Conservation (phyloP, 2,329 filamentous ascomycete genomes). For the Mycosphaerella arachidis region DNA sequence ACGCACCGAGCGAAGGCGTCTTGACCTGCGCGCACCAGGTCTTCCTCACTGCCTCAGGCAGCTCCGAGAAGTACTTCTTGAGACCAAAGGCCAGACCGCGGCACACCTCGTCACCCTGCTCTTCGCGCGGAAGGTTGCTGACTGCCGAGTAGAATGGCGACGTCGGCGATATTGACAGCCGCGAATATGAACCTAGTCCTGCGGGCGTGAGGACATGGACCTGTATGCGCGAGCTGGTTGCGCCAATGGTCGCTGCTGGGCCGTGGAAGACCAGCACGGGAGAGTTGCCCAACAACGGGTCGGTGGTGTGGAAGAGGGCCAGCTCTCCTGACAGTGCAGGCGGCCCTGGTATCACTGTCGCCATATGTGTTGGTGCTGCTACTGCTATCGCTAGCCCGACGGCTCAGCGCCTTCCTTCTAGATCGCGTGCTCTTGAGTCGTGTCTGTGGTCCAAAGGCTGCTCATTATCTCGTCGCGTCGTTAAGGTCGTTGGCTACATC, state of each 20-base stretch:
- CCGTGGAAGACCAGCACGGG: conserved; percentile 89
- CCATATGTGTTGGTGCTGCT: conserved; percentile 55
- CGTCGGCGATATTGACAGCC: conserved; percentile 87
- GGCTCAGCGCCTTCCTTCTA: background rate
- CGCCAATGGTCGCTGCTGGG: conserved; percentile 67
- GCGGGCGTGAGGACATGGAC: conserved; percentile 86
- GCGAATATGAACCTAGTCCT: conserved; percentile 82
- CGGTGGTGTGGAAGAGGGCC: conserved; percentile 82
- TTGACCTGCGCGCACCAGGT: conserved; percentile 57
- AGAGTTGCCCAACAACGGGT: conserved; percentile 74
- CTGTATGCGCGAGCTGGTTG: conserved; percentile 91
- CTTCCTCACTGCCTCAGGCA: conserved; percentile 71
- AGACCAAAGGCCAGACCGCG: conserved; percentile 87
- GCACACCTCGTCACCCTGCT: conserved; percentile 91
- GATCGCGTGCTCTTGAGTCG: conserved; percentile 3
- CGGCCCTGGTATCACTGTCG: conserved; percentile 73
- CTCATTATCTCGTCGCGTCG: conserved; percentile 11
- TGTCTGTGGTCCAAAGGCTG: conserved; percentile 1
- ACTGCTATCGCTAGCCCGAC: background rate
- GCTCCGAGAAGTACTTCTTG: conserved; percentile 88
- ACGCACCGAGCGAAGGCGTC: conserved; percentile 53
- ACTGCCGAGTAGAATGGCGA: conserved; percentile 89
- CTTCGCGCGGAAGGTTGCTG: conserved; percentile 82
- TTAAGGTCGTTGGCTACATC: background rate
- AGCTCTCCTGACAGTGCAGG: conserved; percentile 73